Percentiles rank a stretch among this genome's conserved stretches.
These are phyloP conservation scores for Hyaloscypha hepaticicola DNA, from an alignment of 495 filamentous ascomycete species.

Conservation along the genomic window DNA sequence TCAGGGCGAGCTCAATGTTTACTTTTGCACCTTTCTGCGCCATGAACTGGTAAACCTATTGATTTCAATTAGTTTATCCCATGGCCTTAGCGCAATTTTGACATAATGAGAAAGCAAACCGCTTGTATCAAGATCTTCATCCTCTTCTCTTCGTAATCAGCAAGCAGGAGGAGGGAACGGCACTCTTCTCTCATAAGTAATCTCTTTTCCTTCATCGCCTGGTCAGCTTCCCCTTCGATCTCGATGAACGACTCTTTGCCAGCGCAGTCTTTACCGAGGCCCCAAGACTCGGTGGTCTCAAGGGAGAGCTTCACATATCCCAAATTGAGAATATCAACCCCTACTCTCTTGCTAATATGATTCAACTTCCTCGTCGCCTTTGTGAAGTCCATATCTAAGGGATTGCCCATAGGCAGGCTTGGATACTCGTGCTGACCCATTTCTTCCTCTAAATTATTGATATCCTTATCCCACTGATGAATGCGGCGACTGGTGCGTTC, in stretches of 20 bases:
- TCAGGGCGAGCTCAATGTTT: conserved; percentile 8
- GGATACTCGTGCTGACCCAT: conserved; percentile 15
- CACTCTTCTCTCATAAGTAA: not conserved
- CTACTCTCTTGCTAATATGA: conserved; percentile 4
- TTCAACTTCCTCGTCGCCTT: conserved; percentile 3
- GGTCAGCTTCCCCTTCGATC: not conserved
- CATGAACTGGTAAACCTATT: conserved; percentile 22
- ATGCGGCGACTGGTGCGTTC: not conserved
- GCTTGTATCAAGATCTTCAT: conserved; percentile 7
- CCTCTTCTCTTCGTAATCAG: conserved; percentile 12
- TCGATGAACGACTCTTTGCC: not conserved
- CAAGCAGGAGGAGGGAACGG: not conserved
- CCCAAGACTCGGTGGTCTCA: not conserved
- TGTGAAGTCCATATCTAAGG: conserved; percentile 9
- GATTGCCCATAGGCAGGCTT: not conserved
- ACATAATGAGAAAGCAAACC: not conserved
- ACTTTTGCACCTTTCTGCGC: conserved; percentile 17
- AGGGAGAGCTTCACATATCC: not conserved
- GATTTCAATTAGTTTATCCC: not conserved
- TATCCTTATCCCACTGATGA: not conserved
- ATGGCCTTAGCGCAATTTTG: not conserved
- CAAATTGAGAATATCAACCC: not conserved
- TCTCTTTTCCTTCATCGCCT: not conserved
- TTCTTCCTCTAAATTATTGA: conserved; percentile 8
- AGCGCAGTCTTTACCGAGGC: not conserved